Percentiles rank a stretch among this genome's conserved stretches.
Evolutionary conservation across 352 stramenopile species (phyloP).

Genomic region (Phytophthora pistaciae): DNA sequence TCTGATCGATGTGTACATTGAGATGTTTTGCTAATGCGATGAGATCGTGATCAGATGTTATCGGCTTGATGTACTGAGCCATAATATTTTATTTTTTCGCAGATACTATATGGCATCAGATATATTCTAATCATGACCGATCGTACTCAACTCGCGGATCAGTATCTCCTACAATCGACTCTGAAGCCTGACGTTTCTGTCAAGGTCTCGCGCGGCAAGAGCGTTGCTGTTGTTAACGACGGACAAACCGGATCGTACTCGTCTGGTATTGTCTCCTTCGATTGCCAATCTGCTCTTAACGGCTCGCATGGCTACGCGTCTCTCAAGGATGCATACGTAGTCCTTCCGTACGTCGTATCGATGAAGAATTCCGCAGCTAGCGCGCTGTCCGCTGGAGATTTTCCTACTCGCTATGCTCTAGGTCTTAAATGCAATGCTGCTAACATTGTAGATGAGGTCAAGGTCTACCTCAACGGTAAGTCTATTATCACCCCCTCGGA

Average conservation of each 20-base stretch:
- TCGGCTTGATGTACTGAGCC: not conserved
- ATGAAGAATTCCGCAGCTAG: not conserved
- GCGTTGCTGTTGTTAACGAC: not conserved
- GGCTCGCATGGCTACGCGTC: not conserved
- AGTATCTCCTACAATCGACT: not conserved
- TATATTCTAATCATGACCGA: constrained; percentile 2
- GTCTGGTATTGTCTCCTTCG: not conserved
- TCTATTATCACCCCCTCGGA: not conserved
- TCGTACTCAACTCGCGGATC: not conserved
- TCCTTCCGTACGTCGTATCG: not conserved
- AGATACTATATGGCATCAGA: not conserved
- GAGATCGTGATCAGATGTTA: not conserved
- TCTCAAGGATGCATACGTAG: not conserved
- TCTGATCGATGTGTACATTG: constrained; percentile 4
- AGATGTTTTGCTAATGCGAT: not conserved
- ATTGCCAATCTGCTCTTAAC: not conserved
- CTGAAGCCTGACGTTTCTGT: not conserved
- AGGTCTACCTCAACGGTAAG: constrained; percentile 1
- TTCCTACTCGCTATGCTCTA: not conserved
- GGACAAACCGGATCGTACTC: not conserved
- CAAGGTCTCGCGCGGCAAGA: not conserved
- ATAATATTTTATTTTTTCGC: not conserved
- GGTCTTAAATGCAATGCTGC: not conserved
- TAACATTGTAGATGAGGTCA: not conserved
- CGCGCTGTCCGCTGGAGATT: not conserved